phyloP scores from a whole-genome alignment of 768 basidiomycete genomes.

The Suillus discolor region DNA sequence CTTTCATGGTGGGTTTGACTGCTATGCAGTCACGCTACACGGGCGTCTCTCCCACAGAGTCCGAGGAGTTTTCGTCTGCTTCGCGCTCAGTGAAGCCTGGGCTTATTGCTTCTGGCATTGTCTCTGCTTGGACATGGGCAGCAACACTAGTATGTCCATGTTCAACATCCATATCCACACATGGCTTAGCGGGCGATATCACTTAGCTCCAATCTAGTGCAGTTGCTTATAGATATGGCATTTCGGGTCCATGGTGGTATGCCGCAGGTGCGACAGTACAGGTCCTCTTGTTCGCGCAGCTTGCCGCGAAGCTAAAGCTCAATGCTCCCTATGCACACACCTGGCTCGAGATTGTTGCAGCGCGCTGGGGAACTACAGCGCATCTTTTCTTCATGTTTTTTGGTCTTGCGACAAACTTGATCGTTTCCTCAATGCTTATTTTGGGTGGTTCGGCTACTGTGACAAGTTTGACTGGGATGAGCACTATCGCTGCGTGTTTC shows the following conservation, averaged over 20 bases:
- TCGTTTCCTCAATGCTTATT: conserved; percentile 84
- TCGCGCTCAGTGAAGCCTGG: conserved; percentile 88
- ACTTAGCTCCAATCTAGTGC: conserved; percentile 75
- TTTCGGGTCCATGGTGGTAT: conserved; percentile 91
- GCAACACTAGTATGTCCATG: conserved; percentile 59
- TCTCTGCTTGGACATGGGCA: conserved; percentile 90
- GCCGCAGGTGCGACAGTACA: conserved; percentile 89
- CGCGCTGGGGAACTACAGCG: conserved; percentile 77
- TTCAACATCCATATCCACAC: neutral
- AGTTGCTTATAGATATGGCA: conserved; percentile 83
- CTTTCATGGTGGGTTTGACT: conserved; percentile 77
- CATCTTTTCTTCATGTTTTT: conserved; percentile 91
- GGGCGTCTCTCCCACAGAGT: conserved; percentile 70
- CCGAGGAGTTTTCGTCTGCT: conserved; percentile 85
- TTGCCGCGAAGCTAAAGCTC: conserved; percentile 89
- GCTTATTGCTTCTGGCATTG: conserved; percentile 90
- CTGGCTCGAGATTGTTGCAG: conserved; percentile 85
- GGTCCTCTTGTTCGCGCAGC: conserved; percentile 87
- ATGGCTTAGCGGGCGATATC: conserved; percentile 14
- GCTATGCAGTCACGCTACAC: conserved; percentile 86
- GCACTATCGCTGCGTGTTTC: conserved; percentile 88
- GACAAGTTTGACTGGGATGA: conserved; percentile 86
- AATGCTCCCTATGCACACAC: conserved; percentile 90
- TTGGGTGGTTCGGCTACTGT: conserved; percentile 88
- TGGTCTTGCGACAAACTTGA: conserved; percentile 88